Evolutionary conservation across 2,329 filamentous ascomycete genomes (phyloP).

Genomic region (Penicillium sclerotigenum): DNA sequence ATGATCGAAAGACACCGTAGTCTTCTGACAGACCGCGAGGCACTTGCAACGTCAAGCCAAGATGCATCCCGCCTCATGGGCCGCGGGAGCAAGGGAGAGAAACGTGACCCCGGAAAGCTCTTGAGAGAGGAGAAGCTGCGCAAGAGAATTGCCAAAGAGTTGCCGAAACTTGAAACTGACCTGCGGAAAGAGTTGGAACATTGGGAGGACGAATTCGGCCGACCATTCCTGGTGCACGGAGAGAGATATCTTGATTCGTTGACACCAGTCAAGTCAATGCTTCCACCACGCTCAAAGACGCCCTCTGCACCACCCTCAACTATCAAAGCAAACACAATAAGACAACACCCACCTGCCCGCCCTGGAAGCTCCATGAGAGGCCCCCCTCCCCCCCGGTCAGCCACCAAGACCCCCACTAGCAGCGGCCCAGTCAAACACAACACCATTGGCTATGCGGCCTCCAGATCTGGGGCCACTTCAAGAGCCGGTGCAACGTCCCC

Average conservation of each 20-base stretch:
- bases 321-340: constrained; percentile 24
- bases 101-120: constrained; percentile 88
- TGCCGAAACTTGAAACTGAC: constrained; percentile 87
- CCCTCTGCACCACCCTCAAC: constrained; percentile 37
- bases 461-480: constrained; percentile 32
- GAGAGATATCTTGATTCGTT: constrained; percentile 85
- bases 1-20: constrained; percentile 80
- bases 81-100: constrained; percentile 88
- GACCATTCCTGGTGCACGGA: constrained; percentile 89
- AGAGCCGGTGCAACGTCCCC: constrained; percentile 42
- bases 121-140: constrained; percentile 97
- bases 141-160: constrained; percentile 92
- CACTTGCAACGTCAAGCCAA: constrained; percentile 84
- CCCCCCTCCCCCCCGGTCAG: constrained; percentile 42
- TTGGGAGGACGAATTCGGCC: constrained; percentile 92
- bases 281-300: constrained; percentile 52
- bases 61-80: constrained; percentile 91
- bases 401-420: constrained; percentile 48
- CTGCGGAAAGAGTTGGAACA: constrained; percentile 73
- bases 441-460: constrained; percentile 28
- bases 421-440: constrained; percentile 42
- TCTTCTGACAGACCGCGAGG: constrained; percentile 79
- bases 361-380: constrained; percentile 38
- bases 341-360: constrained; percentile 32
- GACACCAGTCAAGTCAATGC: constrained; percentile 65